phyloP scores from a whole-genome alignment of 257 asterid genomes.

The Solanum medicagineum region DNA sequence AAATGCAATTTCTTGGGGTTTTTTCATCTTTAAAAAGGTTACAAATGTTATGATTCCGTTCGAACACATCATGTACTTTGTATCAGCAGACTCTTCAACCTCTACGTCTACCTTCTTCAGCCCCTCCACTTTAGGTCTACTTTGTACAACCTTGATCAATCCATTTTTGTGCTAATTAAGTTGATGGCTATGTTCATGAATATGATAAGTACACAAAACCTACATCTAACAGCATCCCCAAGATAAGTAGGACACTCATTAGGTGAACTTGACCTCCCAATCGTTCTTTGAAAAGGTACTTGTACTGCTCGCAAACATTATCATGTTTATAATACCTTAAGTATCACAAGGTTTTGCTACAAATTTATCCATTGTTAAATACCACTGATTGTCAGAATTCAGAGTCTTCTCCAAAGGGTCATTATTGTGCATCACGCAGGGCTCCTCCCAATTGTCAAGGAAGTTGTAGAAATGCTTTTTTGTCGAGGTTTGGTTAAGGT shows the following conservation, averaged over 20 bases:
- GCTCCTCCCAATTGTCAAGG: constrained; percentile 93
- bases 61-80: background rate
- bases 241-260: background rate
- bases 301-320: background rate
- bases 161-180: background rate
- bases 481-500: constrained; percentile 98
- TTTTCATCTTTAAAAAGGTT: background rate
- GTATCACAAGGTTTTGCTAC: too few species aligned
- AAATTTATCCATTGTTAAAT: too few species aligned
- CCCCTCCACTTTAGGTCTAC: background rate
- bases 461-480: constrained; percentile 99
- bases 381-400: constrained; percentile 84
- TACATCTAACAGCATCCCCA: background rate
- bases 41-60: background rate
- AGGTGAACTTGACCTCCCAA: background rate
- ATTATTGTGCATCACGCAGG: constrained; percentile 98
- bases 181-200: too few species aligned
- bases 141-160: background rate
- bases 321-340: too few species aligned
- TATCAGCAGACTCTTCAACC: background rate
- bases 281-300: too few species aligned
- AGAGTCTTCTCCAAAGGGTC: constrained; percentile 82
- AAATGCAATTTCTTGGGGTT: background rate
- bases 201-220: background rate
- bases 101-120: background rate